Base-by-base conservation (phyloP, 345 rosid species). In the Kandelia obovata region DNA sequence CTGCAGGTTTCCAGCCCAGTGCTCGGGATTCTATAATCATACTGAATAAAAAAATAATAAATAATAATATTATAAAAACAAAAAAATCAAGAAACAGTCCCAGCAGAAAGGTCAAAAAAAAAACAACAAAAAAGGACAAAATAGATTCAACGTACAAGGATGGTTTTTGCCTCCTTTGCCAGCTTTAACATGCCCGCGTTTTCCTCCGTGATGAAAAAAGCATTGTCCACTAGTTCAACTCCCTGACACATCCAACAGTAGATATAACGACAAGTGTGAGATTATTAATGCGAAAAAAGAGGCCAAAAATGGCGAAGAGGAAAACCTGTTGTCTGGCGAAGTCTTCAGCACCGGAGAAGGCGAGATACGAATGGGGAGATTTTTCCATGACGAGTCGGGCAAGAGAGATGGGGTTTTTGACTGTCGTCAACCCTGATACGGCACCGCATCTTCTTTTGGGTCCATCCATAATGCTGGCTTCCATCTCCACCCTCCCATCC, bases 391-490 rank as follows among this genome's bases (percentile, higher is more conserved):
- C 97, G 43, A 91, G 92, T 7, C 98, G 88, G 55, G 98, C 98
- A 4, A 94, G 93, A 61, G 97, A 91, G 23, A 94, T 26, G 0
- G 98, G 98, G 65, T 94, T 94, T 65, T 94, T 91, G 7, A 94
- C 98, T 0, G 91, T 86, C 62, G 96, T 88, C 20, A 94, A 23
- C 19, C 97, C 97, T 0, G 98, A 94, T 20, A 94, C 97, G 57
- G 97, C 95, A 9, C 97, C 98, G 80, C 97, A 91, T 75, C 97
- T 70, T 72, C 98, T 82, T 78, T 67, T 81, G 1, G 87, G 82
- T 11, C 97, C 97, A 53, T 94, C 97, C 98, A 94, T 94, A 19
- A 94, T 91, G 79, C 97, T 91, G 4, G 98, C 98, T 71, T 95
- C 99, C 99, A 95, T 91, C 83, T 91, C 99, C 78, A 84, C 99